Conservation (phyloP, 345 rosid species). For the Ceriops tagal region DNA sequence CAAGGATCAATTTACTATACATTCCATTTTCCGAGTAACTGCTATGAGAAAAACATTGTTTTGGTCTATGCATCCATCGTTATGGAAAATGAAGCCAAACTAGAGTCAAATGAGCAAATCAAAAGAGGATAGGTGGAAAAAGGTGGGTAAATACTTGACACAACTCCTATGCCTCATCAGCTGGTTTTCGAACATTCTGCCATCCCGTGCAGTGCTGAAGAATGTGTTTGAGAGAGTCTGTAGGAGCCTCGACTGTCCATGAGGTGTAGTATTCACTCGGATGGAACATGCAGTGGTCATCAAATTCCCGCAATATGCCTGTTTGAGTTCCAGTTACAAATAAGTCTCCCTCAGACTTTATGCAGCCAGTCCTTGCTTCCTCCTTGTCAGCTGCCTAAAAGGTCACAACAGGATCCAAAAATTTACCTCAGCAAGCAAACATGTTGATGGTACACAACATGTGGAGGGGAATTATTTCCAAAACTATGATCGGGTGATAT, state of each 20-base stretch:
- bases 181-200: constrained; percentile 58
- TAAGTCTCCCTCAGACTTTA: constrained; percentile 79
- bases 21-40: no score
- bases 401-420: neutral
- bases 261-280: constrained; percentile 62
- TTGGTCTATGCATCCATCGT: no score
- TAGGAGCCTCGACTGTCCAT: constrained; percentile 70
- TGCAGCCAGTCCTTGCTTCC: constrained; percentile 43
- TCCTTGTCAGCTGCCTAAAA: constrained; percentile 73
- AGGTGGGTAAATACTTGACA: neutral
- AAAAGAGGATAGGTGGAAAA: no score
- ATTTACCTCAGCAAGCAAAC: neutral
- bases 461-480: no score
- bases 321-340: constrained; percentile 59
- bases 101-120: no score
- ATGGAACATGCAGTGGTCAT: constrained; percentile 44
- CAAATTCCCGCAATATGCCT: constrained; percentile 40
- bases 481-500: no score
- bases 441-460: neutral
- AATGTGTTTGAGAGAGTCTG: constrained; percentile 60
- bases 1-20: no score
- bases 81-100: no score
- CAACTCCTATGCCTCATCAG: constrained; percentile 31
- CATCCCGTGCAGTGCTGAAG: constrained; percentile 80
- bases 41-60: no score